Conservation (phyloP, 371 early-diverging fungal species). For the Conidiobolus incongruus region DNA sequence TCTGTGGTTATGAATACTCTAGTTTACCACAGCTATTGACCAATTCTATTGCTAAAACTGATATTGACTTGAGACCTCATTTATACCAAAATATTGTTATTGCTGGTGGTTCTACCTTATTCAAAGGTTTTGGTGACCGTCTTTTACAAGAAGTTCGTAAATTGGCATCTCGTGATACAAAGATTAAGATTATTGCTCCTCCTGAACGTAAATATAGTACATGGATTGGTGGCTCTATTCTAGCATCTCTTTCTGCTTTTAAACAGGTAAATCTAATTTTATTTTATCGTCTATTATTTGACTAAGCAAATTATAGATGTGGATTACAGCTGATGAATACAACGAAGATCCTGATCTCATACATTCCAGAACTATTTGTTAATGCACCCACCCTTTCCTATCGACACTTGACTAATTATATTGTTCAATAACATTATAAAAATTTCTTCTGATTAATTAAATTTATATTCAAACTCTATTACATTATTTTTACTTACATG, state of each 20-base stretch:
- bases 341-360: constrained; percentile 67
- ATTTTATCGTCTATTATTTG: background rate
- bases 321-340: constrained; percentile 67
- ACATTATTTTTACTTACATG: too few species aligned
- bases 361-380: constrained; percentile 29
- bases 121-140: constrained; percentile 78
- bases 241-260: constrained; percentile 56
- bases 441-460: too few species aligned
- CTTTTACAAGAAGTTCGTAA: constrained; percentile 67
- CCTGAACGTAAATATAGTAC: constrained; percentile 93
- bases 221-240: constrained; percentile 94
- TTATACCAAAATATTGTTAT: constrained; percentile 78
- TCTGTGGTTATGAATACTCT: constrained; percentile 68
- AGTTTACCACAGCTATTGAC: constrained; percentile 78
- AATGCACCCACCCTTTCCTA: background rate
- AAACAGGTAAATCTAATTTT: constrained; percentile 21
- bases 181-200: constrained; percentile 89
- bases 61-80: constrained; percentile 70
- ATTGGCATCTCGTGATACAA: constrained; percentile 62
- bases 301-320: constrained; percentile 23
- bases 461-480: too few species aligned
- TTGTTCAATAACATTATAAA: too few species aligned
- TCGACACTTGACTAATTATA: too few species aligned
- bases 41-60: constrained; percentile 73
- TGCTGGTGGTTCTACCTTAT: constrained; percentile 81